Evolutionary conservation across 805 yeast species (phyloP).

Genomic region (Zygosaccharomyces kombuchaensis): DNA sequence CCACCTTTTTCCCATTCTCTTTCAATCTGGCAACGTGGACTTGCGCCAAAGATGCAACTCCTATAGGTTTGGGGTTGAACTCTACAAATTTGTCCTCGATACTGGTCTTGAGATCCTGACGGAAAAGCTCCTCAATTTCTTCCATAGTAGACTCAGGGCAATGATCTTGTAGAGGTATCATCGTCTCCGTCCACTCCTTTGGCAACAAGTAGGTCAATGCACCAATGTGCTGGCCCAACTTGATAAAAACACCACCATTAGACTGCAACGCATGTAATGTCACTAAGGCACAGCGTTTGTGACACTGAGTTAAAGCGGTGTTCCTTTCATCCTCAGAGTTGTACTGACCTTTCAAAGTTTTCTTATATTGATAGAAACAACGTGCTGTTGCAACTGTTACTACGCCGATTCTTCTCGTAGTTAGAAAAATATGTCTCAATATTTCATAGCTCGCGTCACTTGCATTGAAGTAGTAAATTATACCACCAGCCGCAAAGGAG

Average conservation of each 20-base stretch:
- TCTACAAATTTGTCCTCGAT: constrained; percentile 61
- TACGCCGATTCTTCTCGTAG: constrained; percentile 52
- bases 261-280: constrained; percentile 73
- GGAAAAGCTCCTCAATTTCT: constrained; percentile 64
- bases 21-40: constrained; percentile 75
- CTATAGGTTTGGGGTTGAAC: constrained; percentile 74
- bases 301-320: constrained; percentile 60
- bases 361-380: constrained; percentile 69
- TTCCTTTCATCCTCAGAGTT: constrained; percentile 43
- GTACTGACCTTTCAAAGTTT: constrained; percentile 45
- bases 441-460: constrained; percentile 27
- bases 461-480: constrained; percentile 25
- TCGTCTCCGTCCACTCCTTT: constrained; percentile 89
- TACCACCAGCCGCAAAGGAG: constrained; percentile 15
- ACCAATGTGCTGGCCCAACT: constrained; percentile 89
- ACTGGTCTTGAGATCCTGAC: constrained; percentile 55
- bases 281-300: constrained; percentile 67
- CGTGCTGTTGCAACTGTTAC: constrained; percentile 64
- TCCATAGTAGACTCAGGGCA: constrained; percentile 78
- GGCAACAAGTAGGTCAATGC: constrained; percentile 92
- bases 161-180: constrained; percentile 86
- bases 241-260: constrained; percentile 91
- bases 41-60: constrained; percentile 95
- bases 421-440: constrained; percentile 25
- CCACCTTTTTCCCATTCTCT: constrained; percentile 65